Percentiles rank a stretch among this genome's conserved stretches.
phyloP scores from a whole-genome alignment of 768 basidiomycete genomes.

The Floccularia luteovirens region DNA sequence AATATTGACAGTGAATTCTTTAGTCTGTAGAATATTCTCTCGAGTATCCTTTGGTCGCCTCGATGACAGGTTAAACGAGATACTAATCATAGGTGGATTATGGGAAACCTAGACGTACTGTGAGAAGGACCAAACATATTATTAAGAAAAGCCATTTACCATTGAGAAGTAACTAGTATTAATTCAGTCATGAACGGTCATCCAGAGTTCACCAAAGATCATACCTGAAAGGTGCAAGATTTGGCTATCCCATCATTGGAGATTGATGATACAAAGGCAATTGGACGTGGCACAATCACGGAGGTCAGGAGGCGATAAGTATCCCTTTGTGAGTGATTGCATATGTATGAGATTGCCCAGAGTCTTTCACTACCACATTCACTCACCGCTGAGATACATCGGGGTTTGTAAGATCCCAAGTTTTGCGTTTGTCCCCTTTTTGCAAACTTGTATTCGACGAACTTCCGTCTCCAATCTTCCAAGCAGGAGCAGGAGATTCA shows the following conservation, averaged over 20 bases:
- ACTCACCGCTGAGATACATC: background rate
- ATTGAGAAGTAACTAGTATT: constrained; percentile 51
- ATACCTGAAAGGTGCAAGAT: constrained; percentile 65
- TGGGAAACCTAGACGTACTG: constrained; percentile 37
- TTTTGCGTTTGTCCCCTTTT: constrained; percentile 26
- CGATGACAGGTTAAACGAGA: constrained; percentile 45
- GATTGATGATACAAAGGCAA: constrained; percentile 59
- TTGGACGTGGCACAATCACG: constrained; percentile 57
- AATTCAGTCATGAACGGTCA: background rate
- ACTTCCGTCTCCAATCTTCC: constrained; percentile 33
- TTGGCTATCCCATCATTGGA: constrained; percentile 41
- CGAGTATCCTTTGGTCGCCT: constrained; percentile 51
- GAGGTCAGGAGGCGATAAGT: constrained; percentile 47
- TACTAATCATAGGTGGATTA: constrained; percentile 58
- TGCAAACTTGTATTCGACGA: constrained; percentile 20
- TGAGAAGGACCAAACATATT: background rate
- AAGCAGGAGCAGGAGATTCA: constrained; percentile 28
- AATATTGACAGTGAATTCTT: constrained; percentile 65
- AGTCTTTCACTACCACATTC: background rate
- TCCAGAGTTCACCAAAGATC: constrained; percentile 6
- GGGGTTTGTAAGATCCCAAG: constrained; percentile 26
- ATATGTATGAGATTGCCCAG: background rate
- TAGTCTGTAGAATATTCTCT: constrained; percentile 55
- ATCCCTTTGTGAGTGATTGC: constrained; percentile 16
- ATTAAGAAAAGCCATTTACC: constrained; percentile 20